Base-by-base conservation (phyloP, 345 rosid genomes). In the Eucalyptus curtisii region DNA sequence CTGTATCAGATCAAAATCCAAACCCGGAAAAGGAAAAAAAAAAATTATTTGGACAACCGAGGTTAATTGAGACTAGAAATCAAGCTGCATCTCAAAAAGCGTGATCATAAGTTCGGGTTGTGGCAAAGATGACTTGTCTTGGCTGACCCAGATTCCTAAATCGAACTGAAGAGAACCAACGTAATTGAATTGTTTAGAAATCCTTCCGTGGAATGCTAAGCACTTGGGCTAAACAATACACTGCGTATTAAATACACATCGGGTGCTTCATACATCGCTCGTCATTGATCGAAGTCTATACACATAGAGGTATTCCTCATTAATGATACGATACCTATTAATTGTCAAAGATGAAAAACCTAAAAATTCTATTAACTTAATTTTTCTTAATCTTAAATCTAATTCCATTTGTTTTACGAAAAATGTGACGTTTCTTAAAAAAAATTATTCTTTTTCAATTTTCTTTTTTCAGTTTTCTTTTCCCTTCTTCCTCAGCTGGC, bases 381-480 rank as follows among this genome's bases (percentile, higher is more conserved):
- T 50, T 50, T 50, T 50, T 50, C 53, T 50, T 16, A 16, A 50
- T 50, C 20, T 16, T 50, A 50, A 50, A 50, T 50, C 22, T 50
- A 22, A 8, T 22, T 53, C 27, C 10, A 53, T 53, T 53, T 53
- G 59, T 53, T 53, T 53, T 22, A 53, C 1, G 2, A 22, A 20
- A 53, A 53, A 8, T 20, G 0, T 8, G 2, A 53, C 2, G 5
- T 53, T 53, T 53, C 5, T 3, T 1, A 0, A 20, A 19, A 53
- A 52, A 52, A 52, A 6, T 2, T 1, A 13, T 14, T 4, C 5
- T 4, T 48, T 14, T 52, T 20, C 2, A 42, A 6, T 42, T 42
- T 42, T 42, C 8, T 6, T 42, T 3, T 7, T 3, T 53, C 1
- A 20, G 2, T 53, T 53, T 53, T 53, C 2, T 53, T 53, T 53